A percentile compares a stretch with the other conserved stretches of the same genome.
Evolutionary conservation across 2,329 filamentous ascomycete genomes (phyloP).

Genomic region (Cladosporium velox): DNA sequence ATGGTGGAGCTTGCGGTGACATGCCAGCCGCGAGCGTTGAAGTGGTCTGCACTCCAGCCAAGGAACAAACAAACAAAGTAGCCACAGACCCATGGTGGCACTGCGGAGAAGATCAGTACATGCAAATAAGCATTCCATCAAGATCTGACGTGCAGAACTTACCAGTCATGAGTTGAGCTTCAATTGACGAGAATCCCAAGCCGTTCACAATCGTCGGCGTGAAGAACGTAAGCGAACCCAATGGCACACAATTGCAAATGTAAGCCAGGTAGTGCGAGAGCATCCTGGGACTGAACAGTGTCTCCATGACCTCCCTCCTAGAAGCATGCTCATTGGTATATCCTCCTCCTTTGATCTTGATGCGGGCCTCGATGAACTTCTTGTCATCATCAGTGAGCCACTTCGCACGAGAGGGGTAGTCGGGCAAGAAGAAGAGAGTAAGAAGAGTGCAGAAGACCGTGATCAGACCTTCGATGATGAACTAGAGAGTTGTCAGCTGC

Average conservation of each 20-base stretch:
- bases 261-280: slow-evolving; percentile 41
- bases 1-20: slow-evolving; percentile 28
- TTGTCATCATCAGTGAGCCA: slow-evolving; percentile 33
- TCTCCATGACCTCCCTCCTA: slow-evolving; percentile 41
- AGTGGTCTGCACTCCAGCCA: slow-evolving; percentile 31
- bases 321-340: slow-evolving; percentile 41
- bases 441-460: slow-evolving; percentile 31
- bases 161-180: slow-evolving; percentile 44
- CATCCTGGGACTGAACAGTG: slow-evolving; percentile 43
- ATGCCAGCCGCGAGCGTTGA: slow-evolving; percentile 32
- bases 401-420: slow-evolving; percentile 34
- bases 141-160: not conserved
- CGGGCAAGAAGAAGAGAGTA: slow-evolving; percentile 33
- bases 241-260: slow-evolving; percentile 35
- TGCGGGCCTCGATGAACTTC: slow-evolving; percentile 32
- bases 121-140: not conserved
- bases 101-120: slow-evolving; percentile 8
- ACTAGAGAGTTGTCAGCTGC: slow-evolving; percentile 26
- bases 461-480: slow-evolving; percentile 33
- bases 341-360: slow-evolving; percentile 39
- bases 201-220: slow-evolving; percentile 54
- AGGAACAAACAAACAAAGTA: slow-evolving; percentile 36
- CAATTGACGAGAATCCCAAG: slow-evolving; percentile 50
- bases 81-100: slow-evolving; percentile 39
- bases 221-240: slow-evolving; percentile 50